phyloP scores from a whole-genome alignment of 805 yeast species.

The Yarrowia deformans region DNA sequence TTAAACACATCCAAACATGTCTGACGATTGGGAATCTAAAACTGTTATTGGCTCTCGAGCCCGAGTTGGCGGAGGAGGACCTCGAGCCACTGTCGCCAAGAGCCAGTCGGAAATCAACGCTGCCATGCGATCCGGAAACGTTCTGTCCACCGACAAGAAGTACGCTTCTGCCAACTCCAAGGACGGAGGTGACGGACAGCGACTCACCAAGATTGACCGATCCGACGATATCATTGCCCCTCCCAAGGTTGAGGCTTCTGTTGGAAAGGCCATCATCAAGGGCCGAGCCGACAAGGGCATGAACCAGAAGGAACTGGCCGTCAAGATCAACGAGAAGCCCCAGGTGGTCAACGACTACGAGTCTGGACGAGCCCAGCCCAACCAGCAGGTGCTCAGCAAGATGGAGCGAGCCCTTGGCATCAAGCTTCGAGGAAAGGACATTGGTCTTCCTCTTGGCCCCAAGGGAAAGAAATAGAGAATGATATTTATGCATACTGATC shows the following conservation, averaged over 20 bases:
- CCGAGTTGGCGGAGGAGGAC: constrained; percentile 87
- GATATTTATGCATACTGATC: constrained; percentile 22
- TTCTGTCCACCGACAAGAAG: constrained; percentile 91
- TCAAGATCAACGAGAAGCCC: constrained; percentile 94
- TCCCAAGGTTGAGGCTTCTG: constrained; percentile 80
- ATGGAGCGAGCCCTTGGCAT: constrained; percentile 93
- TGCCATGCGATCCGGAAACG: constrained; percentile 91
- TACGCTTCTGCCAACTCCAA: constrained; percentile 70
- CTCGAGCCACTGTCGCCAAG: constrained; percentile 83
- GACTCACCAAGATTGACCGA: constrained; percentile 91
- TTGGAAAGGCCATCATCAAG: constrained; percentile 85
- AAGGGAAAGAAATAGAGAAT: constrained; percentile 51
- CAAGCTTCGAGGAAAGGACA: constrained; percentile 93
- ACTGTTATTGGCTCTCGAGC: constrained; percentile 90
- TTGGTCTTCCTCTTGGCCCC: constrained; percentile 81
- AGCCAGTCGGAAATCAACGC: constrained; percentile 81
- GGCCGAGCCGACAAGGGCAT: constrained; percentile 87
- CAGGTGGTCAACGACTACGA: constrained; percentile 95
- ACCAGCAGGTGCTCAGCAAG: constrained; percentile 92
- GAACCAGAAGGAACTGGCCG: constrained; percentile 96
- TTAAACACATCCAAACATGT: constrained; percentile 41
- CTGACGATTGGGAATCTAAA: constrained; percentile 79
- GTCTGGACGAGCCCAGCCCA: constrained; percentile 95
- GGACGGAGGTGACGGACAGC: constrained; percentile 85
- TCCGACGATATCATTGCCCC: constrained; percentile 93